Conservation (phyloP, 164 flowering plant species). For the Stephania yunnanensis region DNA sequence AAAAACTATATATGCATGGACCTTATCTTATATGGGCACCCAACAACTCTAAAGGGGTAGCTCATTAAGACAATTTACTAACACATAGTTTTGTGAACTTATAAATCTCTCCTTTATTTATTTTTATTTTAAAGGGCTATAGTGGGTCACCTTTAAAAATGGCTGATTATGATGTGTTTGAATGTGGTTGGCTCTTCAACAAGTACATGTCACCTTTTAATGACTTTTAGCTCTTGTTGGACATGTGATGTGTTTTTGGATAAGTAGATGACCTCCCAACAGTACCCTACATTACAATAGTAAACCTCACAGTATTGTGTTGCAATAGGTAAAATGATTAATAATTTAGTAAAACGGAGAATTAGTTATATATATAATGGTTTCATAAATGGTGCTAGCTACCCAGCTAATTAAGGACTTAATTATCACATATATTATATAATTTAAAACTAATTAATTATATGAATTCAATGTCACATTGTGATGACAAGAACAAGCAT, state of each 20-base stretch:
- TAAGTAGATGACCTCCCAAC: background rate
- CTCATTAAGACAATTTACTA: conserved; percentile 7
- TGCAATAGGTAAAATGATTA: too few relatives aligned
- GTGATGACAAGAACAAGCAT: background rate
- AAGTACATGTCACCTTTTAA: conserved; percentile 3
- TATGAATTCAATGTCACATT: background rate
- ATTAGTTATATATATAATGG: background rate
- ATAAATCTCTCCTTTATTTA: background rate
- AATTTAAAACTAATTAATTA: too few relatives aligned
- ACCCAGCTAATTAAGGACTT: too few relatives aligned
- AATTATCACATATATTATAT: background rate
- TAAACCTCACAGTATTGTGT: background rate
- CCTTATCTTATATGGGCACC: background rate
- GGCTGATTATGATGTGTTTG: conserved; percentile 5
- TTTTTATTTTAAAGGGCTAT: background rate
- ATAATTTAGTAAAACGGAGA: background rate
- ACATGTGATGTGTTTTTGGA: conserved; percentile 6
- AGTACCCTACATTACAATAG: background rate
- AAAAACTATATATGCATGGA: background rate
- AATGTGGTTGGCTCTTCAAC: conserved; percentile 4
- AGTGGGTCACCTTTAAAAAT: background rate
- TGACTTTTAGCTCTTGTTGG: background rate
- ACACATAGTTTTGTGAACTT: conserved; percentile 4
- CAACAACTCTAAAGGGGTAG: background rate
- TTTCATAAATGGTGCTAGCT: background rate